Evolutionary conservation across 495 filamentous ascomycete species (phyloP).

Genomic region (Xylaria castorea): DNA sequence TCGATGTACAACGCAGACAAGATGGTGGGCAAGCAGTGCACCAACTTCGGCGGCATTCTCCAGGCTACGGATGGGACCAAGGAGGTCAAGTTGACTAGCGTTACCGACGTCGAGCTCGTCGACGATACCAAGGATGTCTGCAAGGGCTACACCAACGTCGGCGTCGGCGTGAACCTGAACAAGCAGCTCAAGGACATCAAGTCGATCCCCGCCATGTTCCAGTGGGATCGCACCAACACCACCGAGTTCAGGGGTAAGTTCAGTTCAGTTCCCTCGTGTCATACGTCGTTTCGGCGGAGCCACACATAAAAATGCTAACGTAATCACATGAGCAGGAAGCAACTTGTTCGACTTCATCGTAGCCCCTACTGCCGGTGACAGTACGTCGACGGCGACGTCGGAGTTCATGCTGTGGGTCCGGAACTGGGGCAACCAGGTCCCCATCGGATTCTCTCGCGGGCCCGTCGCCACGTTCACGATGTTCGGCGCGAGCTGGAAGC

Average conservation of each 20-base stretch:
- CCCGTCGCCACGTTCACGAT: slow-evolving; percentile 41
- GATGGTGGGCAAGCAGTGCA: slow-evolving; percentile 44
- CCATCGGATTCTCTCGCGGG: slow-evolving; percentile 45
- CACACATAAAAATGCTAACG: slow-evolving; percentile 11
- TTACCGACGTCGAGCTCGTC: slow-evolving; percentile 32
- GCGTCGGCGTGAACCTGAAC: slow-evolving; percentile 46
- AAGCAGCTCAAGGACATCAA: slow-evolving; percentile 43
- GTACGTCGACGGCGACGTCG: slow-evolving; percentile 39
- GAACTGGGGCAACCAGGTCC: slow-evolving; percentile 48
- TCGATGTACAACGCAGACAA: slow-evolving; percentile 46
- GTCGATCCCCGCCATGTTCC: slow-evolving; percentile 44
- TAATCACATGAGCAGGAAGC: slow-evolving; percentile 33
- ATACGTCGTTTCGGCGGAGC: not conserved
- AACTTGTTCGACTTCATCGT: slow-evolving; percentile 52
- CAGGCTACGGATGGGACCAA: slow-evolving; percentile 32
- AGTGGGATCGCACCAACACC: slow-evolving; percentile 45
- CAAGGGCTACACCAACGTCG: slow-evolving; percentile 51
- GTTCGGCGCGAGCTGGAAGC: slow-evolving; percentile 47
- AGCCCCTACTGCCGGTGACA: slow-evolving; percentile 41
- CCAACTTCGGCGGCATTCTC: slow-evolving; percentile 41
- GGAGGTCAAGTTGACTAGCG: slow-evolving; percentile 37
- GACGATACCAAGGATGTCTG: slow-evolving; percentile 42
- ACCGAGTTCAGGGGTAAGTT: slow-evolving; percentile 46
- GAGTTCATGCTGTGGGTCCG: slow-evolving; percentile 53
- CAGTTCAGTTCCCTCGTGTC: not conserved